Evolutionary conservation across 352 stramenopile species (phyloP).

Genomic region (Phytopythium montanum): DNA sequence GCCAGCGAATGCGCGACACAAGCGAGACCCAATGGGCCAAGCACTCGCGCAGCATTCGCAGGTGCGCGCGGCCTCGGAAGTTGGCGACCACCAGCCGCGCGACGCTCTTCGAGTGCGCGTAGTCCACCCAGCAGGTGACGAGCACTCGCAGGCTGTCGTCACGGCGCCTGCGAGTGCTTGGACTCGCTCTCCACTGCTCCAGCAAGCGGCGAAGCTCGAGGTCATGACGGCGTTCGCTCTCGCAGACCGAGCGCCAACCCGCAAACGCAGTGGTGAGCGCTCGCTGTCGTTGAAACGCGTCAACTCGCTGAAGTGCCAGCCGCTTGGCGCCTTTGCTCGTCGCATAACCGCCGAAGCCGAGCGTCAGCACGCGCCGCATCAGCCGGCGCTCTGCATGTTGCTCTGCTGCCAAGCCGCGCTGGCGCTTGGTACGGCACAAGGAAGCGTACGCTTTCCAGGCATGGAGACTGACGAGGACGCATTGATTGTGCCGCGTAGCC

Average conservation of each 20-base stretch:
- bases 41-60: constrained; percentile 14
- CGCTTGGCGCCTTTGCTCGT: neutral
- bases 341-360: constrained; percentile 7
- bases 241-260: constrained; percentile 16
- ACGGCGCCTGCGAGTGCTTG: constrained; percentile 4
- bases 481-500: constrained; percentile 8
- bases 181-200: constrained; percentile 2
- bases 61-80: constrained; percentile 23
- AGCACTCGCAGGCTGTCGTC: neutral
- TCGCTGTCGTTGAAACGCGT: neutral
- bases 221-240: constrained; percentile 8
- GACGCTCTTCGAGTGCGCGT: constrained; percentile 17
- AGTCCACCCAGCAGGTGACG: constrained; percentile 19
- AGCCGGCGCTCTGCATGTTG: constrained; percentile 11
- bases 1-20: constrained; percentile 34
- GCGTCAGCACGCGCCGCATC: constrained; percentile 5
- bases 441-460: constrained; percentile 11
- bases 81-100: constrained; percentile 28
- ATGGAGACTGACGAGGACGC: constrained; percentile 12
- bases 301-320: neutral
- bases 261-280: neutral
- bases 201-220: constrained; percentile 6
- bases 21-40: constrained; percentile 29
- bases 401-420: neutral
- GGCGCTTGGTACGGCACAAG: neutral